Base-by-base conservation (phyloP, 306 rosid species). In the Sphenostylis stenocarpa region DNA sequence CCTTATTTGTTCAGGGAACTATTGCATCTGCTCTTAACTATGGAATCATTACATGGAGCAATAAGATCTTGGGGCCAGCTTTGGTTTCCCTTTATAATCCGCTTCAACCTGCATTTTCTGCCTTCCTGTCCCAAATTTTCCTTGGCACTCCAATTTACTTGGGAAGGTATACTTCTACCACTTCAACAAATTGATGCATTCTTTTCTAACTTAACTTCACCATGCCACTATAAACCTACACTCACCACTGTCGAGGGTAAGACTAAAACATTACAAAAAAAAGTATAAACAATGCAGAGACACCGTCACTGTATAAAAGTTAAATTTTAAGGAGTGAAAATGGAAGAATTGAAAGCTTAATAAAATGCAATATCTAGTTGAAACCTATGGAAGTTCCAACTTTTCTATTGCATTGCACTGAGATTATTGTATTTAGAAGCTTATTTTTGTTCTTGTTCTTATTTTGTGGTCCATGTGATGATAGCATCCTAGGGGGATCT, bases 31-130 rank as follows among this genome's bases (percentile, higher is more conserved):
- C 97, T 41, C 88, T 95, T 57, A 92, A 86, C 72, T 92, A 90
- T 85, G 98, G 91, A 82, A 87, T 95, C 34, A 58, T 88, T 56
- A 84, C 91, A 44, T 95, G 98, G 98, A 70, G 91, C 87, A 92
- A 90, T 83, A 95, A 88, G 83, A 90, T 95, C 62, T 80, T 95
- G 80, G 98, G 98, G 67, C 98, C 98, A 73, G 77, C 97, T 74
- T 78, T 95, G 86, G 93, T 92, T 67, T 83, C 98, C 72, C 93
- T 92, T 61, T 95, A 95, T 79, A 87, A 73, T 60, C 98, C 98
- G 47, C 92, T 95, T 76, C 98, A 95, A 72, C 98, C 98, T 84
- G 90, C 79, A 1, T 85, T 86, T 56, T 88, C 98, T 47, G 74
- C 98, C 6, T 7, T 90, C 36, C 43, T 95, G 58, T 92, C 98